Percentiles rank a stretch among this genome's conserved stretches.
Evolutionary conservation across 768 basidiomycete species (phyloP).

Genomic region (Tricholoma sp.): DNA sequence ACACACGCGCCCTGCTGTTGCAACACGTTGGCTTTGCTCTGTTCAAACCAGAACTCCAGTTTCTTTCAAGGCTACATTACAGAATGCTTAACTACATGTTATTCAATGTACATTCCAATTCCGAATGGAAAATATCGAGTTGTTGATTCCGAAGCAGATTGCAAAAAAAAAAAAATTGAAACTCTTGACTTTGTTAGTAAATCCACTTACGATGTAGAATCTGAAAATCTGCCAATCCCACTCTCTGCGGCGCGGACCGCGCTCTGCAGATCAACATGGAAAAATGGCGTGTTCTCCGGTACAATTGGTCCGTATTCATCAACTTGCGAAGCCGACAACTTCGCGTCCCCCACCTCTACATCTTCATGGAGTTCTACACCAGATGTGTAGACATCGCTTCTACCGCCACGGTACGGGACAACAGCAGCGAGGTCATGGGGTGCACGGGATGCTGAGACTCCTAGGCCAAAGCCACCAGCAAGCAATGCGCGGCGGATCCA

Average conservation of each 20-base stretch:
- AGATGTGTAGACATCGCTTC: slow-evolving; percentile 22
- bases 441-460: slow-evolving; percentile 34
- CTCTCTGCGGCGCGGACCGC: slow-evolving; percentile 70
- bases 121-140: too few species aligned
- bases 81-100: too few species aligned
- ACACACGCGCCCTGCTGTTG: too few species aligned
- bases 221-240: slow-evolving; percentile 21
- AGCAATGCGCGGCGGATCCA: slow-evolving; percentile 90
- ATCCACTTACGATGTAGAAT: not conserved
- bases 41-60: too few species aligned
- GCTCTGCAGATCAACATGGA: slow-evolving; percentile 81
- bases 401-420: slow-evolving; percentile 54
- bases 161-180: too few species aligned
- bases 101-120: too few species aligned
- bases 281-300: slow-evolving; percentile 65
- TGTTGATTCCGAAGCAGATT: not conserved
- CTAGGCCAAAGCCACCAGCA: slow-evolving; percentile 87
- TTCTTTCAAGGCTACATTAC: too few species aligned
- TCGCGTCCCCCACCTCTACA: slow-evolving; percentile 29
- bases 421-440: slow-evolving; percentile 72
- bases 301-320: slow-evolving; percentile 37
- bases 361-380: slow-evolving; percentile 20
- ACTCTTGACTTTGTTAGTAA: too few species aligned
- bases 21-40: too few species aligned
- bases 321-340: slow-evolving; percentile 12